Base-by-base conservation (phyloP, 805 yeast species). In the Groenewaldozyma salmanticensis region DNA sequence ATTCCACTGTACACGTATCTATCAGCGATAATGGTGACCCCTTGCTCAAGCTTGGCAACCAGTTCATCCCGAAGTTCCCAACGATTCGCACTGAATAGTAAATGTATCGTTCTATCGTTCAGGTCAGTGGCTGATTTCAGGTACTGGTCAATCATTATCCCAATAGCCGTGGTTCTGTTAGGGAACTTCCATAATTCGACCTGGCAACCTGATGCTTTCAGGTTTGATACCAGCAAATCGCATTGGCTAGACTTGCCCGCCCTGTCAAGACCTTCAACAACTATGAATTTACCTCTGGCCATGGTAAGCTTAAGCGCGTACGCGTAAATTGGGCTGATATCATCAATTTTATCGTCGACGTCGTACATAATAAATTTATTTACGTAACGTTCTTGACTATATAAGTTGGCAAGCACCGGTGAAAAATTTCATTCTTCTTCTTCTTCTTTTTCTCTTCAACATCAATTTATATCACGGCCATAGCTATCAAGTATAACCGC, bases 161-260 rank as follows among this genome's bases (percentile, higher is more conserved):
- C 99, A 33, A 86, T 81, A 7, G 71, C 70, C 0, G 97, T 92
- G 0, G 82, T 66, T 45, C 98, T 68, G 38, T 88, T 90, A 38
- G 98, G 98, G 50, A 92, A 88, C 58, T 86, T 88, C 46, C 82
- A 53, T 27, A 82, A 60, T 42, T 66, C 65, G 3, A 70, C 70
- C 4, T 62, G 54, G 1, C 67, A 66, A 1, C 60, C 59, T 1
- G 46, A 36, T 3, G 52, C 45, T 13, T 39, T 21, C 7, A 66
- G 46, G 3, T 50, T 51, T 1, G 62, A 53, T 0, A 64, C 51
- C 6, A 81, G 51, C 2, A 54, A 49, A 2, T 60, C 55, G 4
- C 81, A 71, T 57, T 92, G 98, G 0, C 96, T 87, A 2, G 95
- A 75, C 54, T 92, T 92, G 0, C 99, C 99, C 0, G 96, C 81